Percentiles rank a stretch among this genome's conserved stretches.
These are phyloP conservation scores for Oryza nivara DNA, from an alignment of 176 grass and related monocot species.

Conservation along the genomic window DNA sequence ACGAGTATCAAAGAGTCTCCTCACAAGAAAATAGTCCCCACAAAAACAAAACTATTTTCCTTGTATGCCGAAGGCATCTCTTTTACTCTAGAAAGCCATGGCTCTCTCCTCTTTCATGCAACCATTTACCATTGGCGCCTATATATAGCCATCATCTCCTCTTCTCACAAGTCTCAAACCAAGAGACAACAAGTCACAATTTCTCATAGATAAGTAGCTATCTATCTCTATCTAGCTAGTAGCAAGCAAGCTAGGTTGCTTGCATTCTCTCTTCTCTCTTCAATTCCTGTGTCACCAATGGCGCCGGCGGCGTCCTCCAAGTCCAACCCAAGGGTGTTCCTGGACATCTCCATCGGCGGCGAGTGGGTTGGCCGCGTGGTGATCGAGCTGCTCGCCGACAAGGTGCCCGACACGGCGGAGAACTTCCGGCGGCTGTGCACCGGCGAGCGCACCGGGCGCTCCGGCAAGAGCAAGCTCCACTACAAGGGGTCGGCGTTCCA, in stretches of 20 bases:
- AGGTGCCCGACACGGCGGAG: slow-evolving; percentile 44
- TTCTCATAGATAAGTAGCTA: not conserved
- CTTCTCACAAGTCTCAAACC: slow-evolving; percentile 6
- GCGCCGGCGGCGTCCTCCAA: not conserved
- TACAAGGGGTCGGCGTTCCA: slow-evolving; percentile 57
- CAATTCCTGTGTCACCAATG: not conserved
- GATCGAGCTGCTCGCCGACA: slow-evolving; percentile 54
- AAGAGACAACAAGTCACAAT: not conserved
- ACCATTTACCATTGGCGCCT: not conserved
- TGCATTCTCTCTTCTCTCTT: not conserved
- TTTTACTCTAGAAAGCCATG: not conserved
- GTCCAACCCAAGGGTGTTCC: slow-evolving; percentile 48
- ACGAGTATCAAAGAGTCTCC: not conserved
- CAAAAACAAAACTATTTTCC: not conserved
- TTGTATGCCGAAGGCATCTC: not conserved
- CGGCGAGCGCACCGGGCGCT: slow-evolving; percentile 12
- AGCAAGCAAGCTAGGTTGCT: not conserved
- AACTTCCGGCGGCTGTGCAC: slow-evolving; percentile 65
- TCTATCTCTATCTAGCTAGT: not conserved
- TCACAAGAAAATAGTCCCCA: not conserved
- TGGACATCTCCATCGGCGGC: slow-evolving; percentile 40
- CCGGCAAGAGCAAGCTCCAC: slow-evolving; percentile 25
- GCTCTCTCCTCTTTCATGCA: not conserved
- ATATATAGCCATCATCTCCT: slow-evolving; percentile 17
- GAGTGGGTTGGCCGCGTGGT: slow-evolving; percentile 23